Percentiles rank a stretch among this genome's conserved stretches.
These are phyloP conservation scores for Colletotrichum australisinense DNA, from an alignment of 2,329 filamentous ascomycete species.

Conservation along the genomic window DNA sequence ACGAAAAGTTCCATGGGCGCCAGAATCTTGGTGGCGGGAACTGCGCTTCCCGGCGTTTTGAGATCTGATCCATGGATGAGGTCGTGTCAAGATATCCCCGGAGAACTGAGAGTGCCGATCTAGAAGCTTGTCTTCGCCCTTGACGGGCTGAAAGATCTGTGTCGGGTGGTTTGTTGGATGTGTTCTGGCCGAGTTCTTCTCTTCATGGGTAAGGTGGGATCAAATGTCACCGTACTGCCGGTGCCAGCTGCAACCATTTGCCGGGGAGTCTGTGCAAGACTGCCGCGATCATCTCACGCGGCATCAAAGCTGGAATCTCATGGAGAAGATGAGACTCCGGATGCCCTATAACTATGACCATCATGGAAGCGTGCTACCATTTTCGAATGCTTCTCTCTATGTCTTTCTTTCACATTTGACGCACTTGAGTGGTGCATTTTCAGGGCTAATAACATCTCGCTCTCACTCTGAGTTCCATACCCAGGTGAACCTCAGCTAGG, in stretches of 20 bases:
- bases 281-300: not conserved
- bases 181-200: not conserved
- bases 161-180: not conserved
- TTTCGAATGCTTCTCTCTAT: rapidly evolving
- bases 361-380: rapidly evolving
- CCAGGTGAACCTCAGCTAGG: not conserved
- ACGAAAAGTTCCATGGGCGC: too few relatives aligned
- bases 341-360: not conserved
- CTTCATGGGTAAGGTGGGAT: too few relatives aligned
- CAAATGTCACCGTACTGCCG: not conserved
- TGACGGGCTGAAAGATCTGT: not conserved
- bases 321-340: not conserved
- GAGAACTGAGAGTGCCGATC: not conserved
- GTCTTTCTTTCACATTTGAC: not conserved
- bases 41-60: not conserved
- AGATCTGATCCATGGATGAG: not conserved
- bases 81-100: too few relatives aligned
- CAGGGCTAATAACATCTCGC: not conserved
- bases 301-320: not conserved
- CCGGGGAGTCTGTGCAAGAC: not conserved
- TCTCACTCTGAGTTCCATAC: not conserved
- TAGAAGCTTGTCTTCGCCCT: not conserved
- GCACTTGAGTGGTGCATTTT: not conserved
- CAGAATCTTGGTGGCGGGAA: not conserved
- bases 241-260: not conserved